A percentile compares a stretch with the other conserved stretches of the same genome.
These are phyloP conservation scores for Amanita inopinata DNA, from an alignment of 768 basidiomycete species.

Conservation along the genomic window DNA sequence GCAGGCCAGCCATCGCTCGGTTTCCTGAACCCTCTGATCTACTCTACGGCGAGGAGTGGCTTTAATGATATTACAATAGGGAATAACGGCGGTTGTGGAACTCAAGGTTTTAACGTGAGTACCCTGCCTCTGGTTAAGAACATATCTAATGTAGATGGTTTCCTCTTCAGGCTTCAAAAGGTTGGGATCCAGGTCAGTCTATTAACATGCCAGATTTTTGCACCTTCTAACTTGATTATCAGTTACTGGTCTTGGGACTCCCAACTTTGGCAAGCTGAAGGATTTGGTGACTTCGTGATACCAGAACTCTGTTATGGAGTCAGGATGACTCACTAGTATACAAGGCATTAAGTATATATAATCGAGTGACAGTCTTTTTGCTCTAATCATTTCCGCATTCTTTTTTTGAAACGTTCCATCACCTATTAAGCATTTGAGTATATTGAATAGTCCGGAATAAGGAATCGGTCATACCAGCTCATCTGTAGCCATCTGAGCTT, in stretches of 20 bases:
- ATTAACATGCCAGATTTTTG: slow-evolving; percentile 2
- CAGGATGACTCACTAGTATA: not conserved
- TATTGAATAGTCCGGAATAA: not conserved
- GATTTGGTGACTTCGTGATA: slow-evolving; percentile 15
- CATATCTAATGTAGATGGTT: not conserved
- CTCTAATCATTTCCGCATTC: slow-evolving; percentile 62
- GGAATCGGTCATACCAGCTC: slow-evolving; percentile 50
- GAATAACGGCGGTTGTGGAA: slow-evolving; percentile 51
- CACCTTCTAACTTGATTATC: slow-evolving; percentile 1
- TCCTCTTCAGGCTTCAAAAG: slow-evolving; percentile 30
- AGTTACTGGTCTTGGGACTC: slow-evolving; percentile 51
- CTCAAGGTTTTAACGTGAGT: slow-evolving; percentile 55
- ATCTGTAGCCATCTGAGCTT: slow-evolving; percentile 82
- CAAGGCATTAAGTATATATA: not conserved
- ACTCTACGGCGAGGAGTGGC: slow-evolving; percentile 26
- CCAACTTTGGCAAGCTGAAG: slow-evolving; percentile 38
- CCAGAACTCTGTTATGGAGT: not conserved
- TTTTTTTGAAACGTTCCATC: slow-evolving; percentile 96
- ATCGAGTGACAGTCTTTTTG: not conserved
- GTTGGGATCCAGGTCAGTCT: slow-evolving; percentile 51
- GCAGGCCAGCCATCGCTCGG: slow-evolving; percentile 38
- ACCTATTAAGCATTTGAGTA: slow-evolving; percentile 35
- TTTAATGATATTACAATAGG: slow-evolving; percentile 55
- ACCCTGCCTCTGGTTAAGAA: not conserved
- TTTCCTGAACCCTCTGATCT: slow-evolving; percentile 58